Evolutionary conservation across 2,329 filamentous ascomycete genomes (phyloP).

Genomic region (Xylariomycetidae sp.): DNA sequence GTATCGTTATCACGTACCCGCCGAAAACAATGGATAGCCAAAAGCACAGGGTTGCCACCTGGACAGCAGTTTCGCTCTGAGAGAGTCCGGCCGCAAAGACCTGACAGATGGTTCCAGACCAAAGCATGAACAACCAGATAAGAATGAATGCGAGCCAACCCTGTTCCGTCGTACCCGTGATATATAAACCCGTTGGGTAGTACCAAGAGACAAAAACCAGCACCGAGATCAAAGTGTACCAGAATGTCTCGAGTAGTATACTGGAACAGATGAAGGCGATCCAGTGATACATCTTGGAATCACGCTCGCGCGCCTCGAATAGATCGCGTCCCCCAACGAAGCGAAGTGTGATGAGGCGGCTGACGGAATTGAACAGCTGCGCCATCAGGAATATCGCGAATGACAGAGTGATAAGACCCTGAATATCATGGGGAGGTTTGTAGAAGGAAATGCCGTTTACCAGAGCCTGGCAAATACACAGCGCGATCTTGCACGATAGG

Average conservation of each 20-base stretch:
- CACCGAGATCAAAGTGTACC: not conserved
- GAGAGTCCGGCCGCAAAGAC: not conserved
- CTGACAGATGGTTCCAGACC: not conserved
- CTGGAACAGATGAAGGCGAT: not conserved
- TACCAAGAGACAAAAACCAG: not conserved
- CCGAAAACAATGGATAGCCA: not conserved
- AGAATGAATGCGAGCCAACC: not conserved
- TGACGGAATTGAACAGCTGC: not conserved
- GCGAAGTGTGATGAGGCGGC: not conserved
- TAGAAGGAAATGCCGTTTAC: conserved; percentile 1
- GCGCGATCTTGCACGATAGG: not conserved
- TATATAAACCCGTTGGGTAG: not conserved
- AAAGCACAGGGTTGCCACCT: not conserved
- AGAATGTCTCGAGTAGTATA: not conserved
- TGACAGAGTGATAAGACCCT: not conserved
- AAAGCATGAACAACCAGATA: not conserved
- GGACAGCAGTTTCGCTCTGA: not conserved
- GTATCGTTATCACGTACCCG: not conserved
- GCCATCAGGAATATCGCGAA: conserved; percentile 1
- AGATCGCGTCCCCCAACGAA: not conserved
- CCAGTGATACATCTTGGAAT: not conserved
- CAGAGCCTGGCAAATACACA: not conserved
- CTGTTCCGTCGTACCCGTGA: not conserved
- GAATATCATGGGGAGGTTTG: not conserved
- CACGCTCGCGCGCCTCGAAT: not conserved